Conservation (phyloP, 192 early-diverging fungal genomes). For the Lobulomyces angularis region DNA sequence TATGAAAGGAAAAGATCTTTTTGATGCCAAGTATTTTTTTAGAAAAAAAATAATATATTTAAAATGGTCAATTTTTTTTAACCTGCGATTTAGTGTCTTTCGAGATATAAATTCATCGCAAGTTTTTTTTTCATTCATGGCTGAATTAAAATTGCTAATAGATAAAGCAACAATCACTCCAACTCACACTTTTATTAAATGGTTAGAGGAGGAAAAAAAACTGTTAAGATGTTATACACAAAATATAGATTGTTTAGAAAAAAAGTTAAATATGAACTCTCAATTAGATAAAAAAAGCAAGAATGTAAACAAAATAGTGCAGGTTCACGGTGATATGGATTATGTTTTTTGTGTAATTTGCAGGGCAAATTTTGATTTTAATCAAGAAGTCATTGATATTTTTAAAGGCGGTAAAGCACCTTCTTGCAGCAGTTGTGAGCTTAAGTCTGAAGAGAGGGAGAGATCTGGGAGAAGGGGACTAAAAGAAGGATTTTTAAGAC, state of each 20-base stretch:
- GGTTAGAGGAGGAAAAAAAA: constrained; percentile 58
- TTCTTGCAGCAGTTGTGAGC: constrained; percentile 44
- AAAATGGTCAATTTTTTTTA: too few species aligned
- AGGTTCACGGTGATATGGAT: constrained; percentile 83
- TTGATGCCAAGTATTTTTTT: too few species aligned
- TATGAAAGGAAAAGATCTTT: constrained; percentile 67
- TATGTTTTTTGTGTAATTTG: constrained; percentile 63
- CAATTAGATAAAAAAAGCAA: constrained; percentile 19
- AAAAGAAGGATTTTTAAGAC: constrained; percentile 66
- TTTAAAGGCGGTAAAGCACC: constrained; percentile 69
- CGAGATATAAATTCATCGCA: constrained; percentile 45
- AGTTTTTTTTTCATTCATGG: constrained; percentile 37
- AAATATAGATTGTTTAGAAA: constrained; percentile 91
- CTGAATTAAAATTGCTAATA: constrained; percentile 36
- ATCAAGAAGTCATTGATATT: too few species aligned
- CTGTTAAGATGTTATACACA: constrained; percentile 86
- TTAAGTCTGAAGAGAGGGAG: constrained; percentile 28
- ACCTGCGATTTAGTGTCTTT: constrained; percentile 57
- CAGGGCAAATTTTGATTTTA: too few species aligned
- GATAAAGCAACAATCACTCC: constrained; percentile 62
- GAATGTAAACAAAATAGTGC: constrained; percentile 58
- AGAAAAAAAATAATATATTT: too few species aligned
- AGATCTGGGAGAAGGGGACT: constrained; percentile 63
- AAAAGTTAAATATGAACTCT: constrained; percentile 43
- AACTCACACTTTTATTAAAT: constrained; percentile 76